phyloP scores from a whole-genome alignment of 2,329 filamentous ascomycete genomes.

The Cladosporium halotolerans region DNA sequence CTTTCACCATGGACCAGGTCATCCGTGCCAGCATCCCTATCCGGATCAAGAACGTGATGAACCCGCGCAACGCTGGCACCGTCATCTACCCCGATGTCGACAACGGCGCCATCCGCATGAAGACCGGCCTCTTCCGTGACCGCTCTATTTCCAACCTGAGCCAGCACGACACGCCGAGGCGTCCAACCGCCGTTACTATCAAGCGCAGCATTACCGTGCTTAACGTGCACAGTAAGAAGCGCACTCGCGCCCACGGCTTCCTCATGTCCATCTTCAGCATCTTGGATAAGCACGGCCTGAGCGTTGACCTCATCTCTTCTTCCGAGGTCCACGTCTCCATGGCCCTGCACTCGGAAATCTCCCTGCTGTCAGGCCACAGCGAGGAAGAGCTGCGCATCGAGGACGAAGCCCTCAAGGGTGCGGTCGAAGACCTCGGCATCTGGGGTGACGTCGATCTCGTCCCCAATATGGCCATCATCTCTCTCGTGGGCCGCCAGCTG shows the following conservation, averaged over 20 bases:
- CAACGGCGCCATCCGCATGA: slow-evolving; percentile 47
- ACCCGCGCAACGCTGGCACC: slow-evolving; percentile 70
- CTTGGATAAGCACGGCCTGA: slow-evolving; percentile 77
- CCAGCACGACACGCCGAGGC: slow-evolving; percentile 38
- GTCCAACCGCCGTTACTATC: slow-evolving; percentile 72
- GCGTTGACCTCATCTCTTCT: slow-evolving; percentile 92
- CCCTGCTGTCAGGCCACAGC: slow-evolving; percentile 43
- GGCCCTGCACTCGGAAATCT: slow-evolving; percentile 77
- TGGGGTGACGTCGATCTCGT: slow-evolving; percentile 89
- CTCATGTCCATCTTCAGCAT: slow-evolving; percentile 91
- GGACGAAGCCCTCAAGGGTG: slow-evolving; percentile 42
- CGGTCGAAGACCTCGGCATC: slow-evolving; percentile 64
- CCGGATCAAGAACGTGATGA: slow-evolving; percentile 89
- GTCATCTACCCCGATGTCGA: slow-evolving; percentile 71
- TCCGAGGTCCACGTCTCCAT: slow-evolving; percentile 96
- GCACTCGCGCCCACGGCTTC: slow-evolving; percentile 92
- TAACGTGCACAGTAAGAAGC: slow-evolving; percentile 96
- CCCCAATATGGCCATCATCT: slow-evolving; percentile 89
- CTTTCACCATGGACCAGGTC: slow-evolving; percentile 95
- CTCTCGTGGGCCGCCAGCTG: slow-evolving; percentile 89
- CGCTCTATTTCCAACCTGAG: slow-evolving; percentile 41
- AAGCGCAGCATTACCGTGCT: slow-evolving; percentile 96
- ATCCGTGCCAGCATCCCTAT: slow-evolving; percentile 73
- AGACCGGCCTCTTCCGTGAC: slow-evolving; percentile 47
- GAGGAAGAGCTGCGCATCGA: slow-evolving; percentile 44